Evolutionary conservation across 805 yeast species (phyloP).

Genomic region (Kluyveromyces siamensis): DNA sequence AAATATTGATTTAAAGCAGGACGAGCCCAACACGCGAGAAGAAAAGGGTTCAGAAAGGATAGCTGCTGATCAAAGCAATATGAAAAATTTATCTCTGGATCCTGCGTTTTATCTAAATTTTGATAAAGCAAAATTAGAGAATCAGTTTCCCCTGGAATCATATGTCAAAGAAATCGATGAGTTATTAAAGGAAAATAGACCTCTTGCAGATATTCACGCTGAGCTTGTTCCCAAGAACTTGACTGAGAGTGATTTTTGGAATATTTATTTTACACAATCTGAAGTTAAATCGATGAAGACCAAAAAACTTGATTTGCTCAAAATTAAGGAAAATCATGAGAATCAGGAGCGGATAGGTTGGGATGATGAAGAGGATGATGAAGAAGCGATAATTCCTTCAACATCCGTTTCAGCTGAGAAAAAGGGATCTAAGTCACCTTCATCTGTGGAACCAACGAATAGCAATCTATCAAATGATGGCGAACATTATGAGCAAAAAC

Average conservation of each 20-base stretch:
- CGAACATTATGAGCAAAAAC: not conserved
- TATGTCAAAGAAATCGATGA: slow-evolving; percentile 43
- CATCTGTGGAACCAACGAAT: too few species aligned
- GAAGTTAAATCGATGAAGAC: slow-evolving; percentile 51
- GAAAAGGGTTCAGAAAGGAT: slow-evolving; percentile 20
- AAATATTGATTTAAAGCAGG: slow-evolving; percentile 12
- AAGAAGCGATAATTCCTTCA: slow-evolving; percentile 2
- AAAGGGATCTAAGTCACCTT: too few species aligned
- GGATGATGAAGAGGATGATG: slow-evolving; percentile 6
- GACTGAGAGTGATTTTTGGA: slow-evolving; percentile 64
- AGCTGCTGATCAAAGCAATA: slow-evolving; percentile 35
- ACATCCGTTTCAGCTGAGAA: not conserved
- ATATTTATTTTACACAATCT: slow-evolving; percentile 50
- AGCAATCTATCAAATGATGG: not conserved
- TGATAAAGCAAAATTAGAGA: slow-evolving; percentile 19
- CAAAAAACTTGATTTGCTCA: slow-evolving; percentile 54
- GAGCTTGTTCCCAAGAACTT: slow-evolving; percentile 58
- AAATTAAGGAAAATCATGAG: slow-evolving; percentile 20
- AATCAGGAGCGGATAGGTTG: not conserved
- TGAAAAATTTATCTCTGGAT: slow-evolving; percentile 45
- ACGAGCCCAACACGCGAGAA: not conserved
- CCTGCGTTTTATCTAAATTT: slow-evolving; percentile 33
- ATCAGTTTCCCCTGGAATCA: slow-evolving; percentile 32
- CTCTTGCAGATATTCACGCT: slow-evolving; percentile 47
- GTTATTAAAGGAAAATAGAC: slow-evolving; percentile 40